Evolutionary conservation across 305 asterid genomes (phyloP), one percentile per base, ranked within the genome.

Genomic region (Fraxinus ornus): DNA sequence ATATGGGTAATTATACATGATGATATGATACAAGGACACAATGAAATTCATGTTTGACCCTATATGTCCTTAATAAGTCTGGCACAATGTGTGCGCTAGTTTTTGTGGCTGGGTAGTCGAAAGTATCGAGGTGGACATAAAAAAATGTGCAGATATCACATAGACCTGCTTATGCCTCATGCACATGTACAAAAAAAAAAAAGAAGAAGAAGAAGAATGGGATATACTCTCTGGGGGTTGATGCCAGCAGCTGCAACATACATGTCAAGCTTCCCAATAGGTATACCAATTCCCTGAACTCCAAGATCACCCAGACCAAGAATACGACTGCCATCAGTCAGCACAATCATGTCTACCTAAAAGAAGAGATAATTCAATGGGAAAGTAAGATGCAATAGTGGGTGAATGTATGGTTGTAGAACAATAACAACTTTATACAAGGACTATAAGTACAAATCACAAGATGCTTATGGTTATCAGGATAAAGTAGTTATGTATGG

Each of bases 301-400:
- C 99, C 99, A 86, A 96, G 98, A 89, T 96, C 99, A 78, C 99
- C 99, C 37, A 96, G 97, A 79, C 99, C 99, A 92, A 96, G 99
- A 83, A 96, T 96, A 76, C 99, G 97, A 81, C 99, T 96, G 47
- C 99, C 99, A 87, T 96, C 99, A 76, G 99, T 96, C 84, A 96
- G 85, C 80, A 96, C 99, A 86, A 96, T 96, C 99, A 96, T 96
- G 83, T 96, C 99, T 33, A 96, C 99, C 99, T 96, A 90, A 88
- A 87, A 79, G 41, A 80, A 30, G 41, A 57, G 62, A 73, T 55
- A 82, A 83, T 80, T 85, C 36, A 77, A 82, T 66, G 79, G 77
- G 70, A 72, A 82, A 76, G n/a, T 82, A 76, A 72, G 80, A 66
- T 71, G 81, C 41, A 74, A 74, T 76, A 77, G 62, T 78, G 62